Evolutionary conservation across 768 basidiomycete genomes (phyloP), one percentile per base, ranked within the genome.

Genomic region (Steccherinum ochraceum): DNA sequence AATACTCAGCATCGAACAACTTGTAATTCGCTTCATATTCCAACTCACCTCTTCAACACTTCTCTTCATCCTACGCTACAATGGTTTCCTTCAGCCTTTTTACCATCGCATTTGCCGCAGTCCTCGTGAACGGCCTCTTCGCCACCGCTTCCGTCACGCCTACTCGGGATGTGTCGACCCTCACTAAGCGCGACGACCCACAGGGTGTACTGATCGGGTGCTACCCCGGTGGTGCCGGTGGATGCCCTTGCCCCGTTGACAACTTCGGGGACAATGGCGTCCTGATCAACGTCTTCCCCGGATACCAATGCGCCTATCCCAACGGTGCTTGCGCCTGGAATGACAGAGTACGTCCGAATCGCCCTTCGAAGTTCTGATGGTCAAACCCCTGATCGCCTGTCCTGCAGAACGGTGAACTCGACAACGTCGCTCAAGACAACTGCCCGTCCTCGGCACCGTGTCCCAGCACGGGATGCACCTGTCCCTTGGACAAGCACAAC

Each of bases 301-400:
- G 54, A 20, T 55, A 50, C 54, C 54, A 55, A 40, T 55, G 54
- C 47, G 50, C 54, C 19, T 55, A 55, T 45, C 46, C 54, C 27
- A 44, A 42, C 26, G 54, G 54, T 41, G 54, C 54, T 16, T 55
- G 54, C 54, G 48, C 54, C 27, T 55, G 54, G 54, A 45, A 52
- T 35, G 54, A 55, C 40, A 19, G 25, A 45, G 54, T 55, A 12
- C 4, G 50, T 43, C 25, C 49, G 16, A 19, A 27, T 48, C n/a
- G 20, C 48, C 11, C 27, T 4, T 43, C 26, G 21, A 11, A 18
- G 41, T 42, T 24, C n/a, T 18, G 2, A n/a, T 13, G 1, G 41
- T 23, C n/a, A 10, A 10, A 5, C 41, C 16, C 18, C 48, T 40
- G 3, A 49, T 12, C 16, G n/a, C 21, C 18, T 4, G 4, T 20